phyloP scores from a whole-genome alignment of 345 rosid genomes.

The Arabis alpina region DNA sequence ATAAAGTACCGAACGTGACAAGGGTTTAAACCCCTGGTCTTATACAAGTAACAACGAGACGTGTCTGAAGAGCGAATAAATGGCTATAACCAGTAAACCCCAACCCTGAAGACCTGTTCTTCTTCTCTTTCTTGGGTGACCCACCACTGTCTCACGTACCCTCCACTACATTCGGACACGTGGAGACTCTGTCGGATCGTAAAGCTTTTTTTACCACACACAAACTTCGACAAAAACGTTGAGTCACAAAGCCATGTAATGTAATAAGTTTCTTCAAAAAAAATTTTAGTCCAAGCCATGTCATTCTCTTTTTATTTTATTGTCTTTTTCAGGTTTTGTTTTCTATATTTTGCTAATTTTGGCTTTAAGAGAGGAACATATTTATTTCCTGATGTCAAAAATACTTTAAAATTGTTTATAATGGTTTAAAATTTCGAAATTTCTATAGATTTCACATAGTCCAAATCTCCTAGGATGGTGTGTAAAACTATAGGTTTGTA shows the following conservation, averaged over 20 bases:
- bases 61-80: slow-evolving; percentile 45
- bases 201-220: slow-evolving; percentile 34
- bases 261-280: no score
- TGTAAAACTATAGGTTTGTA: neutral
- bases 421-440: neutral
- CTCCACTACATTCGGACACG: slow-evolving; percentile 30
- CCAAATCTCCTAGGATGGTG: neutral
- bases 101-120: slow-evolving; percentile 49
- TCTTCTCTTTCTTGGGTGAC: slow-evolving; percentile 45
- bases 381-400: neutral
- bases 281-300: slow-evolving; percentile 41
- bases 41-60: slow-evolving; percentile 33
- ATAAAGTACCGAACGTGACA: slow-evolving; percentile 2
- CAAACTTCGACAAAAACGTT: slow-evolving; percentile 42
- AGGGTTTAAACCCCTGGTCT: slow-evolving; percentile 45
- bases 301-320: slow-evolving; percentile 17
- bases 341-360: neutral
- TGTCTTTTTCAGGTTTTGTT: slow-evolving; percentile 13
- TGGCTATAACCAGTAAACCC: slow-evolving; percentile 45
- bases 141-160: slow-evolving; percentile 43
- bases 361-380: neutral
- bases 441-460: neutral
- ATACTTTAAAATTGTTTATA: neutral
- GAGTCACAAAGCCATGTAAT: slow-evolving; percentile 38
- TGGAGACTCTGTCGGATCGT: slow-evolving; percentile 35